Base-by-base conservation (phyloP, 1,284 basidiomycete genomes). In the Ustilago lituana region DNA sequence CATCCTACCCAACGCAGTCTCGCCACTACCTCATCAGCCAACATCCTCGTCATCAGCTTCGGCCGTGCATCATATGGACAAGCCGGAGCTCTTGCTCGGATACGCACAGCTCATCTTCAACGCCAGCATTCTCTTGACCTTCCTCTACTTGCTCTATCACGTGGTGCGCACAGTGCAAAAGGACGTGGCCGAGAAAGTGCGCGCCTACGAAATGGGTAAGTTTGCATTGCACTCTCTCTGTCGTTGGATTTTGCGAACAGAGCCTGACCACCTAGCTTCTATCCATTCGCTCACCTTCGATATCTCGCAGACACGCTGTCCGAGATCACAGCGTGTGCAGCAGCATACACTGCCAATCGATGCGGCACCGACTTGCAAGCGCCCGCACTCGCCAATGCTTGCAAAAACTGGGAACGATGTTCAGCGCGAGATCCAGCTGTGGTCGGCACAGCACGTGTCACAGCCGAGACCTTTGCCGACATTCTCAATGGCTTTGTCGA, bases 401-500 rank as follows among this genome's bases (percentile, higher is more conserved):
- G 77, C 57, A 73, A 60, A 50, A 63, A 72, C 41, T 98, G 95
- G 95, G 91, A 94, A 78, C 88, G 88, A n/a, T 98, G 95, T 82
- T 96, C 97, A 91, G 89, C 90, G 82, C 90, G 92, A 54, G 93
- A 97, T 84, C 93, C 93, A 39, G 89, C 89, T 23, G 89, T 90
- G 32, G 88, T 96, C 20, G 93, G 93, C 1, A 90, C 92, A 46
- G 91, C 93, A 53, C 89, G 88, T 69, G 91, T 98, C 72, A 90
- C 91, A 40, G 94, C 95, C 50, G 93, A 98, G 85, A 89, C 95
- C 44, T 90, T 98, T 82, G 95, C 93, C 44, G 94, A 96, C 76
- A 91, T 97, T 33, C 89, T 97, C 74, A 96, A 98, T 82, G 89
- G 92, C 8, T 98, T 98, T 81, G 91, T 98, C 26, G 95, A 98